Base-by-base conservation (phyloP, 176 grass and related monocot genomes). In the Panicum miliaceum region DNA sequence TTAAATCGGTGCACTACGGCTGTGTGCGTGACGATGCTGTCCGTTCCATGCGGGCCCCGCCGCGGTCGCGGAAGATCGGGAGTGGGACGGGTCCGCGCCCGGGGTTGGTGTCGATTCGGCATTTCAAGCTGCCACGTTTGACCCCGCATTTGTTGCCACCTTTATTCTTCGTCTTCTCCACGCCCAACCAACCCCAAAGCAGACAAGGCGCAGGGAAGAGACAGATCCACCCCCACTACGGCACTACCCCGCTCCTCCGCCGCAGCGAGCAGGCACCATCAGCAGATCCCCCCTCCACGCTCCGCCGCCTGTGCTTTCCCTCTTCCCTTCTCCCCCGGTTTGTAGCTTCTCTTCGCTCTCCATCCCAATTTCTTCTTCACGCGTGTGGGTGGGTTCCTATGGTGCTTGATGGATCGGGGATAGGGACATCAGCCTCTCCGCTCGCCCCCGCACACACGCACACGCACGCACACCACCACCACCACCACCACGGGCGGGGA, bases 281-380 rank as follows among this genome's bases (percentile, higher is more conserved):
- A 3, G 68, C 66, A 26, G 87, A 74, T 88, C 87, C 60, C 18
- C 76, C 18, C 76, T 12, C 38, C n/a, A 25, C 64, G 2, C 60
- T 9, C 42, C 65, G 7, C 78, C 19, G 11, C 19, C 25, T 34
- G 7, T 6, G 3, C 37, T 12, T 41, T 19, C 16, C 48, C 20
- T 22, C 26, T 18, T n/a, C 5, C 23, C n/a, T 1, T 32, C 8
- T 5, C 1, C 26, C 36, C 25, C 6, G 53, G 80, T 48, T 16
- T 6, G 67, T 82, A 25, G 26, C 15, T 79, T 63, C 12, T 27
- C 23, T 5, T 20, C 56, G 1, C n/a, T n/a, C 38, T 8, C 4
- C 3, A 36, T 6, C 47, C 12, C 22, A 0, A 2, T 10, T 19
- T 4, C 34, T n/a, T 20, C 51, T 19, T 42, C 8, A 7, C 40